A percentile compares a stretch with the other conserved stretches of the same genome.
phyloP scores from a whole-genome alignment of 495 filamentous ascomycete species.

The Polyplosphaeria fusca region DNA sequence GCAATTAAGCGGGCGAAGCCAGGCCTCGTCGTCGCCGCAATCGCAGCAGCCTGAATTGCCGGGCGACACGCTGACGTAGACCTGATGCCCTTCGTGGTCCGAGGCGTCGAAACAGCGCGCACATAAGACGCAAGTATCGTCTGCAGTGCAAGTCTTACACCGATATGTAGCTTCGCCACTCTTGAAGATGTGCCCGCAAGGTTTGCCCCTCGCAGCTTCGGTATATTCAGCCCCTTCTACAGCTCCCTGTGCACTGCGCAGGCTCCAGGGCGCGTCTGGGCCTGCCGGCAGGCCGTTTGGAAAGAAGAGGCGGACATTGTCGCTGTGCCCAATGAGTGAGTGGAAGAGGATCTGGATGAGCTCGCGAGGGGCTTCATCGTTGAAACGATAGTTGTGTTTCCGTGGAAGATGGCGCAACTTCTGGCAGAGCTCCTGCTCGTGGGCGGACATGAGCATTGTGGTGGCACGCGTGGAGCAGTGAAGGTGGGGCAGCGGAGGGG shows the following conservation, averaged over 20 bases:
- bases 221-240: constrained; percentile 93
- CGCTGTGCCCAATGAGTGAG: constrained; percentile 71
- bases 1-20: constrained; percentile 82
- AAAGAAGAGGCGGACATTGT: constrained; percentile 75
- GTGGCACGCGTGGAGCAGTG: not conserved
- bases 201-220: constrained; percentile 83
- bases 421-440: constrained; percentile 75
- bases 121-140: constrained; percentile 51
- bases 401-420: constrained; percentile 69
- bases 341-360: constrained; percentile 78
- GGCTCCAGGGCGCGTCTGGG: constrained; percentile 58
- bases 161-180: constrained; percentile 86
- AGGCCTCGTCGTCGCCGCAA: constrained; percentile 92
- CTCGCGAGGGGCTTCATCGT: constrained; percentile 60
- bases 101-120: constrained; percentile 81
- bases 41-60: constrained; percentile 96
- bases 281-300: constrained; percentile 63
- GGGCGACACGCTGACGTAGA: constrained; percentile 76
- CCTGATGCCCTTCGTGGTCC: constrained; percentile 90
- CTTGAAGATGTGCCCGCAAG: constrained; percentile 97
- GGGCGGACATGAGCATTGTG: constrained; percentile 55
- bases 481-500: too few species aligned
- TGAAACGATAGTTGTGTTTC: constrained; percentile 68
- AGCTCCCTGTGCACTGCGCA: constrained; percentile 84
- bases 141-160: constrained; percentile 88